Base-by-base conservation (phyloP, 2,329 filamentous ascomycete genomes). In the Penicillium sumatraense region DNA sequence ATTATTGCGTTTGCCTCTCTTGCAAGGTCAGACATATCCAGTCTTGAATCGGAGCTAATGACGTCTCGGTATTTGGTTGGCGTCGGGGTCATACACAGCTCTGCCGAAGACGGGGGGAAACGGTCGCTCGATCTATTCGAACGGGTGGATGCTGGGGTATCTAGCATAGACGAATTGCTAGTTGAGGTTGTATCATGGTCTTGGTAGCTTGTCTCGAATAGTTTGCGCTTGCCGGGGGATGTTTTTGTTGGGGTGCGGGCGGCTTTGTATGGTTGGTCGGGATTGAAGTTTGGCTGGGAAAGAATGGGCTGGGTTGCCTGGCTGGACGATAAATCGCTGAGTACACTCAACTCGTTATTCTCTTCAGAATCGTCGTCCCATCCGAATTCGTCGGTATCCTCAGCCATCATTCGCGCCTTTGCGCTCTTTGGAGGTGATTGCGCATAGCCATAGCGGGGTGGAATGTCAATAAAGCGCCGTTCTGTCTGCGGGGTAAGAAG, bases 201-300 rank as follows among this genome's bases (percentile, higher is more conserved):
- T 14, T 58, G 2, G 24, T 21, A 40, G 27, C 57, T 55, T 40
- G 67, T 64, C 33, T 73, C 68, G 1, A 57, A 57, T 24, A 71
- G 55, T 49, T 68, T 74, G 26, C 73, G 66, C 56, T 78, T 79
- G 5, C 69, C 68, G 0, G 75, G 74, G 2, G 72, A 74, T 10
- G 69, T 65, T 11, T 66, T 59, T 3, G 33, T 53, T 11, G 67
- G 62, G 5, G 71, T 74, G 29, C 73, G 71, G 14, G 69, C 59
- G 5, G 65, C 63, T 60, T 79, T 78, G 10, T 67, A 67, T 1
- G 75, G 71, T n/a, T 70, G 68, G 26, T 71, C 66, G 5, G 70
- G 66, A 33, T 61, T 66, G 56, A 71, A 72, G 50, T 66, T 68
- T 20, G 62, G 73, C 58, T 69, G 68, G 3, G 63, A 61, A 1